Evolutionary conservation across 2,329 filamentous ascomycete species (phyloP), one percentile per base, ranked within the genome.

Genomic region (Fusarium anthophilum): DNA sequence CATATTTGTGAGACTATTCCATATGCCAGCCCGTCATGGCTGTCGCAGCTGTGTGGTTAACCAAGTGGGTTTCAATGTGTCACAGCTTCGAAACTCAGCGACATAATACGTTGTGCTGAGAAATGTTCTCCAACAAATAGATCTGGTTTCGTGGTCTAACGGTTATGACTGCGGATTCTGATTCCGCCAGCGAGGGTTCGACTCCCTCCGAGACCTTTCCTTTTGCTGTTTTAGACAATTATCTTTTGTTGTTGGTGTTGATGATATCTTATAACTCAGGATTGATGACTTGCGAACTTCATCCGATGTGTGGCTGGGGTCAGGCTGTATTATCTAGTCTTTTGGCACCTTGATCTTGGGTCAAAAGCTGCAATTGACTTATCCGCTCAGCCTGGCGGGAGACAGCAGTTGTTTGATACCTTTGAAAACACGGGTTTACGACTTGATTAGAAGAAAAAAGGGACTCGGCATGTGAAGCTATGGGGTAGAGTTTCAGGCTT

Each of bases 161-260:
- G 75, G 75, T 66, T 75, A 77, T 77, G 75, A 77, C 75, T 77
- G 75, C 75, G 75, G 75, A 77, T 77, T 77, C 75, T 77, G 75
- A 77, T 77, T 77, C 75, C 75, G 75, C 75, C 75, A 77, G 75
- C 75, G 75, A 74, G 75, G 75, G 75, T 77, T 77, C 75, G 75
- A 77, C 75, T 77, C 75, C 75, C 75, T 38, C 75, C 66, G 72
- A 53, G 62, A 77, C 75, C 75, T 77, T 39, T 63, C 64, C 6
- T 37, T 26, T 11, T 11, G 5, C 3, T 22, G 17, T 6, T 15
- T 12, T n/a, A 4, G 10, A 17, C 15, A 15, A 41, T n/a, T 17
- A 7, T 17, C 13, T 24, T 56, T 57, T 47, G 35, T 9, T 4
- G 24, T 39, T 15, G 13, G 20, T n/a, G 50, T 53, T 26, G 32